Conservation (phyloP, 805 yeast species). For the Candida pini region DNA sequence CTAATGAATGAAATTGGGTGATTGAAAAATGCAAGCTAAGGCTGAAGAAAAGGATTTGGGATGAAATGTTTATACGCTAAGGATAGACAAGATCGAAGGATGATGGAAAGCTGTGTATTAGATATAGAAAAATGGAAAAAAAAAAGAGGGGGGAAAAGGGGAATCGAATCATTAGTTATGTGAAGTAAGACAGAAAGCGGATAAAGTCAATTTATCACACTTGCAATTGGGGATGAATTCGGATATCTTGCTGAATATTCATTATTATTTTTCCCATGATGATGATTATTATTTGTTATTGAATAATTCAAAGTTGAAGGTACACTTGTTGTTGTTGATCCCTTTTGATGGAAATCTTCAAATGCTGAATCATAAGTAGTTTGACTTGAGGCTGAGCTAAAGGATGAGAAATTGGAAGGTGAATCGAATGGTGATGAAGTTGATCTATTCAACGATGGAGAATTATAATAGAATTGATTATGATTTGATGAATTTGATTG, state of each 20-base stretch:
- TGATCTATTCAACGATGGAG: slow-evolving; percentile 18
- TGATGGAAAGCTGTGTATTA: too few species aligned
- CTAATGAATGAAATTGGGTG: too few species aligned
- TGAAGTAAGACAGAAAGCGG: too few species aligned
- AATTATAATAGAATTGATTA: slow-evolving; percentile 11
- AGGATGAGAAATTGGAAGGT: slow-evolving; percentile 29
- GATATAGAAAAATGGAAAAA: too few species aligned
- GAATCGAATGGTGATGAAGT: slow-evolving; percentile 24
- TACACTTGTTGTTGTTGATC: background rate
- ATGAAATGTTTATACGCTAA: too few species aligned
- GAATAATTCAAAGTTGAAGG: slow-evolving; percentile 1
- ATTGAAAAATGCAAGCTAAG: too few species aligned
- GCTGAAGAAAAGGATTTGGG: too few species aligned
- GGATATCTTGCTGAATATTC: slow-evolving; percentile 12
- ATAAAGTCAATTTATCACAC: slow-evolving; percentile 9
- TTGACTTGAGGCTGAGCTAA: slow-evolving; percentile 27
- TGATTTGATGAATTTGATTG: background rate
- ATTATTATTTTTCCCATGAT: background rate
- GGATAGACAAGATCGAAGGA: too few species aligned
- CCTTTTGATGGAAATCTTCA: slow-evolving; percentile 14
- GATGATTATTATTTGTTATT: background rate
- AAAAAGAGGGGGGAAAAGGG: too few species aligned
- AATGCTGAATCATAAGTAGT: slow-evolving; percentile 25
- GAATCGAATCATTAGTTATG: too few species aligned
- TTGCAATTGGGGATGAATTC: slow-evolving; percentile 21